phyloP scores from a whole-genome alignment of 768 basidiomycete species.

The Cubamyces sp. region DNA sequence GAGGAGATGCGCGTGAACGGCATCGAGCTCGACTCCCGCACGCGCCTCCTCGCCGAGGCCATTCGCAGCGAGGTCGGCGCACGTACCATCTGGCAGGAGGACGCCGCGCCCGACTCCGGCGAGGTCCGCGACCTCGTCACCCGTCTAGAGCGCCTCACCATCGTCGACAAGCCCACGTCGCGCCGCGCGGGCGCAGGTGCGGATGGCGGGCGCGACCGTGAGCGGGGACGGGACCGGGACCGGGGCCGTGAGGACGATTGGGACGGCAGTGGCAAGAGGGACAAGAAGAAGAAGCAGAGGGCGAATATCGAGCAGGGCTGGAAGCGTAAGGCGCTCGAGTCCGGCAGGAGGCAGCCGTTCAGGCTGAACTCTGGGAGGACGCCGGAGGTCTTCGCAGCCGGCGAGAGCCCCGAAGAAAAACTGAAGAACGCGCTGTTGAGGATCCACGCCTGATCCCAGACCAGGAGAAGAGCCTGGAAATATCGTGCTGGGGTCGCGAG shows the following conservation, averaged over 20 bases:
- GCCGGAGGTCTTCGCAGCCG: not conserved
- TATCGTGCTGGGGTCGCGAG: not conserved
- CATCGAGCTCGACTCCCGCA: conserved; percentile 63
- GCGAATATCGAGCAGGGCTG: conserved; percentile 10
- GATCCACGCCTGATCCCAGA: not conserved
- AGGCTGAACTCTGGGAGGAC: not conserved
- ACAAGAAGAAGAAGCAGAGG: not conserved
- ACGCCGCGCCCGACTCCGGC: conserved; percentile 47
- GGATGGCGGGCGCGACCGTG: not conserved
- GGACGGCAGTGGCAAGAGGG: no score
- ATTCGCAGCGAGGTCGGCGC: conserved; percentile 67
- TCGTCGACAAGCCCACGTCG: conserved; percentile 8
- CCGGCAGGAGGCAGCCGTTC: conserved; percentile 8
- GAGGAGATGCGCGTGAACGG: conserved; percentile 86
- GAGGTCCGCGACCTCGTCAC: conserved; percentile 56
- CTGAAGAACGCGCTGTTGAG: not conserved
- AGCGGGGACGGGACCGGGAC: no score
- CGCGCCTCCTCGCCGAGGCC: conserved; percentile 61
- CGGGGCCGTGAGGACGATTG: no score
- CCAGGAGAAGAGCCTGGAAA: no score
- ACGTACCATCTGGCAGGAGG: conserved; percentile 56
- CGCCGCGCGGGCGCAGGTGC: not conserved
- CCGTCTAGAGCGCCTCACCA: conserved; percentile 52
- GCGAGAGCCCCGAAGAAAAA: not conserved
- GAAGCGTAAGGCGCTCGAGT: conserved; percentile 11